Conservation (phyloP, 805 yeast genomes). For the Candida ponderosae region DNA sequence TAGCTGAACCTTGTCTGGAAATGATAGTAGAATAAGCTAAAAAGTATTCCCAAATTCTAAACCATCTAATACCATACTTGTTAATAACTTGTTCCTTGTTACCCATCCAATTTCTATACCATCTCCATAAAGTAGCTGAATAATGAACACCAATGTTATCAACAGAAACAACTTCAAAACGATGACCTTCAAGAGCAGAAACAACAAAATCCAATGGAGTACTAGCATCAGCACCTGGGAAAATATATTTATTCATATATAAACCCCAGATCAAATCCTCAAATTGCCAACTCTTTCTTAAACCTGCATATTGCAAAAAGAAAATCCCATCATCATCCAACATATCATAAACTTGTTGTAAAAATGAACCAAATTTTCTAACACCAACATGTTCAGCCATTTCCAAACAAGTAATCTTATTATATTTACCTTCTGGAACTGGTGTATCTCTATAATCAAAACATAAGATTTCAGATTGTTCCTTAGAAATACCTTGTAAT, state of each 20-base stretch:
- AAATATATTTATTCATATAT: conserved; percentile 91
- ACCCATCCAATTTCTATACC: conserved; percentile 92
- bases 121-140: conserved; percentile 85
- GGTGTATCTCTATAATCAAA: conserved; percentile 91
- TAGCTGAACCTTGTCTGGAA: conserved; percentile 89
- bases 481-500: conserved; percentile 56
- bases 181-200: conserved; percentile 69
- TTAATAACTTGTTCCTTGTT: conserved; percentile 68
- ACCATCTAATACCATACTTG: conserved; percentile 88
- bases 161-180: conserved; percentile 75
- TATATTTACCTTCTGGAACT: conserved; percentile 56
- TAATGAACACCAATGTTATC: conserved; percentile 92
- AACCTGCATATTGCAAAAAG: conserved; percentile 82
- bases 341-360: conserved; percentile 76
- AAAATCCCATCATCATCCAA: conserved; percentile 89
- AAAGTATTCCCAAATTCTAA: conserved; percentile 88
- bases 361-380: conserved; percentile 68
- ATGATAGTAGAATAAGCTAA: conserved; percentile 75
- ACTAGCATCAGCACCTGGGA: conserved; percentile 97
- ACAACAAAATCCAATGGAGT: conserved; percentile 85
- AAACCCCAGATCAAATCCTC: conserved; percentile 93
- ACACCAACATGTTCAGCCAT: conserved; percentile 97
- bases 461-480: conserved; percentile 75
- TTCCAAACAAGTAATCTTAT: conserved; percentile 85
- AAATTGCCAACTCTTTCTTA: conserved; percentile 90